Percentiles rank a stretch among this genome's conserved stretches.
Evolutionary conservation across 139 green algal species (phyloP).

Genomic region (Chlorella sp.): DNA sequence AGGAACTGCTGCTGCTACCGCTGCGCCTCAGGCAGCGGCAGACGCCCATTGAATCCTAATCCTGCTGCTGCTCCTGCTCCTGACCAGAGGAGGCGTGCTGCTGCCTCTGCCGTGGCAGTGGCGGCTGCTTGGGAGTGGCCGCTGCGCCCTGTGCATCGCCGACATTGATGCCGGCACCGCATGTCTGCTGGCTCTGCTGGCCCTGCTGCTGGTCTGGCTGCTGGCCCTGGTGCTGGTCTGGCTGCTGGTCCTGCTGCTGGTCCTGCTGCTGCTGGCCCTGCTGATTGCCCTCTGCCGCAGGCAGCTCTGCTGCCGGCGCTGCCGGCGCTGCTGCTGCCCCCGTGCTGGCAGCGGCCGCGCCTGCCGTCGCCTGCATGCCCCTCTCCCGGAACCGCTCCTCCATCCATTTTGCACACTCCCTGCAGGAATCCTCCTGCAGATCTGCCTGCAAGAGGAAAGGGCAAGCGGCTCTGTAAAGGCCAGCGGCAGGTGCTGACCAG

Average conservation of each 20-base stretch:
- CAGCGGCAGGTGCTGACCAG: too few species aligned
- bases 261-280: neutral
- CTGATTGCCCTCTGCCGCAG: neutral
- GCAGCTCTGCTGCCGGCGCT: too few species aligned
- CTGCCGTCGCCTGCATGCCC: too few species aligned
- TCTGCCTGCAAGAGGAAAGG: too few species aligned
- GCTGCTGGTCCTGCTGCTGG: too few species aligned
- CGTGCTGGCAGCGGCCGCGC: too few species aligned
- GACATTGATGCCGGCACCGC: neutral
- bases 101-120: neutral
- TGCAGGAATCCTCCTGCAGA: too few species aligned
- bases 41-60: neutral
- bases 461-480: too few species aligned
- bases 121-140: neutral
- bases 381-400: too few species aligned
- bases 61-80: neutral
- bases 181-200: too few species aligned
- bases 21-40: neutral
- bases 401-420: too few species aligned
- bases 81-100: neutral
- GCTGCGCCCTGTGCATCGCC: neutral
- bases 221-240: neutral
- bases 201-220: neutral
- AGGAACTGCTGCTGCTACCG: neutral
- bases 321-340: too few species aligned